Base-by-base conservation (phyloP, 2,329 filamentous ascomycete species). In the Clonostachys rhizophaga region DNA sequence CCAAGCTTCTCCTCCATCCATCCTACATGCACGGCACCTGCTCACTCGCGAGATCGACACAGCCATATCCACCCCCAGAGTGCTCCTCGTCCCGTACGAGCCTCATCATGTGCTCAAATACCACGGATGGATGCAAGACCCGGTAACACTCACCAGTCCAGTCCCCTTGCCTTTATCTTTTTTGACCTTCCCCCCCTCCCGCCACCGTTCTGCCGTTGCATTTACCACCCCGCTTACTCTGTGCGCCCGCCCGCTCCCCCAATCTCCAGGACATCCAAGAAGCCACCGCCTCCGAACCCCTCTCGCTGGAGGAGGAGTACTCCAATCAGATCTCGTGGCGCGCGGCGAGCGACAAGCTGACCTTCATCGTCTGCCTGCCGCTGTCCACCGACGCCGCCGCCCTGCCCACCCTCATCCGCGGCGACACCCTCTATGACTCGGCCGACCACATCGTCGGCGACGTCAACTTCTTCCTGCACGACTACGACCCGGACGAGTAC, bases 251-350 rank as follows among this genome's bases (percentile, higher is more conserved):
- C 24, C 24, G 24, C 4, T 30, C 24, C 24, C 24, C 24, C 24
- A 30, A 30, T 30, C 4, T 30, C 11, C 35, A 88, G 83, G 78
- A 83, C 42, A 87, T 96, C 37, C 91, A 87, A 70, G 75, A 83
- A 66, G 86, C 87, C 46, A 97, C 92, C 0, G 91, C 92, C 1
- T 96, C 91, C 0, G 91, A 96, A 52, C 88, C 86, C 0, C 76
- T 97, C 44, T 84, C 79, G 0, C 72, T 96, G 1, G 74, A 81
- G 1, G 86, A 96, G 61, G 92, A 97, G 72, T 90, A 94, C 65
- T 79, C 82, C 44, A 97, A 96, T 84, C 92, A 96, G 65, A 69
- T 71, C n/a, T 89, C 84, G 53, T 97, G 92, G 92, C 84, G 91
- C 36, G 71, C 70, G 17, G 88, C 94, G 40, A 66, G 71, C 24